phyloP scores from a whole-genome alignment of 148 eudicot genomes.

The Diospyros lotus region DNA sequence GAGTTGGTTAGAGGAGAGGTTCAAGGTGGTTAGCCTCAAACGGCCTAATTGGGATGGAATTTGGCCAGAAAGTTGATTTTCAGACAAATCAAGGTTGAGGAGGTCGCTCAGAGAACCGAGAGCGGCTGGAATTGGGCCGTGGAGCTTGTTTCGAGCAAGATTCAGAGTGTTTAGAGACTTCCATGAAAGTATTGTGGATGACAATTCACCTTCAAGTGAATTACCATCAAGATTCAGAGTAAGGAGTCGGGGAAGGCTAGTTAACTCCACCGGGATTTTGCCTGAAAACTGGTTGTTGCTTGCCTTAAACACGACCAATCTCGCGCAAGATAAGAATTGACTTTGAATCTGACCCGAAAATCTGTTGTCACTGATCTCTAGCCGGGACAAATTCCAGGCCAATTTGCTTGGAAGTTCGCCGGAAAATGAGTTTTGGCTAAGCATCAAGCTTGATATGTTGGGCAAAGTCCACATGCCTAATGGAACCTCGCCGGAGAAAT shows the following conservation, averaged over 20 bases:
- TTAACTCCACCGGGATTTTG: slow-evolving; percentile 40
- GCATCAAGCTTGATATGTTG: slow-evolving; percentile 22
- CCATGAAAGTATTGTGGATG: slow-evolving; percentile 20
- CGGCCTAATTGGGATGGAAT: slow-evolving; percentile 24
- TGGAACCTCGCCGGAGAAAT: slow-evolving; percentile 52
- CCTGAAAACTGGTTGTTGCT: slow-evolving; percentile 54
- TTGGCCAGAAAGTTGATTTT: slow-evolving; percentile 25
- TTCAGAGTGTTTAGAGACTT: slow-evolving; percentile 17
- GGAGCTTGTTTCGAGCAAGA: slow-evolving; percentile 26
- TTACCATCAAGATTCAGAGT: slow-evolving; percentile 23
- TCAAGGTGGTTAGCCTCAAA: slow-evolving; percentile 19
- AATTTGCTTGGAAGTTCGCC: slow-evolving; percentile 49
- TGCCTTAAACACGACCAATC: slow-evolving; percentile 35
- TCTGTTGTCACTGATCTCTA: slow-evolving; percentile 49
- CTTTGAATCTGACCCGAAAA: slow-evolving; percentile 51
- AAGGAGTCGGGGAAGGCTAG: slow-evolving; percentile 24
- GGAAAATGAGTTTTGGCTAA: slow-evolving; percentile 39
- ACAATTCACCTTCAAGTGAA: slow-evolving; percentile 19
- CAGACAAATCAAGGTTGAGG: slow-evolving; percentile 24
- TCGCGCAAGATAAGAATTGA: slow-evolving; percentile 34
- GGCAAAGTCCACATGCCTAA: slow-evolving; percentile 41
- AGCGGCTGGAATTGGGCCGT: slow-evolving; percentile 21
- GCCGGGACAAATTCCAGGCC: slow-evolving; percentile 33
- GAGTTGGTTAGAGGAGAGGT: slow-evolving; percentile 32
- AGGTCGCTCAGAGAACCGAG: slow-evolving; percentile 23